Conservation (phyloP, 2,329 filamentous ascomycete species). For the Phymatotrichopsis omnivora region DNA sequence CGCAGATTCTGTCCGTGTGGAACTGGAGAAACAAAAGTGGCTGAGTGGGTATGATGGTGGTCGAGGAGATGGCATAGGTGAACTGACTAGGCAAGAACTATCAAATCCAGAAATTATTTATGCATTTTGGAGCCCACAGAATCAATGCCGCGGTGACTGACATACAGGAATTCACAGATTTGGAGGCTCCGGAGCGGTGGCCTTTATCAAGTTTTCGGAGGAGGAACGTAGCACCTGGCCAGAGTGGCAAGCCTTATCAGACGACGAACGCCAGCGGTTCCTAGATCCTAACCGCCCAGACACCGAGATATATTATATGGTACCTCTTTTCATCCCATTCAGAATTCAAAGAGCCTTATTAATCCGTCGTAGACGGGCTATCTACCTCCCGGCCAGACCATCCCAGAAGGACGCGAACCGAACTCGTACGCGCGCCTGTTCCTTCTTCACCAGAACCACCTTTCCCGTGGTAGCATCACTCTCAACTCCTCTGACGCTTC, state of each 20-base stretch:
- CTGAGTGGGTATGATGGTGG: constrained; percentile 14
- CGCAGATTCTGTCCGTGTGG: constrained; percentile 15
- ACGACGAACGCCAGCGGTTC: constrained; percentile 16
- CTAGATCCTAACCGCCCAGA: constrained; percentile 18
- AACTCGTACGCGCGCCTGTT: constrained; percentile 24
- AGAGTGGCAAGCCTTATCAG: constrained; percentile 19
- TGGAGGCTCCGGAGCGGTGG: constrained; percentile 17
- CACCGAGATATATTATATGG: constrained; percentile 22
- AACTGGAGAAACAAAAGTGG: constrained; percentile 20
- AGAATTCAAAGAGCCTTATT: background rate
- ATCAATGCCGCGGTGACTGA: too few species aligned
- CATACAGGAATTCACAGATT: too few species aligned
- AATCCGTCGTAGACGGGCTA: constrained; percentile 13
- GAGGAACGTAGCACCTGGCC: constrained; percentile 19
- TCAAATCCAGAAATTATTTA: too few species aligned
- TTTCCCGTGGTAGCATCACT: constrained; percentile 40
- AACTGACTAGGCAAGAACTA: constrained; percentile 19
- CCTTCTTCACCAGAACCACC: constrained; percentile 32
- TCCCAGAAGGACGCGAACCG: constrained; percentile 10
- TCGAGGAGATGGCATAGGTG: constrained; percentile 15
- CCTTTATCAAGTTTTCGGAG: constrained; percentile 21
- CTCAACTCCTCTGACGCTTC: constrained; percentile 37
- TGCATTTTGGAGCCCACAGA: too few species aligned
- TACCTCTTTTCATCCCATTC: background rate
- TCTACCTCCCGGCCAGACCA: constrained; percentile 16